Evolutionary conservation across 2,329 filamentous ascomycete species (phyloP).

Genomic region (Aspergillus novoparasiticus): DNA sequence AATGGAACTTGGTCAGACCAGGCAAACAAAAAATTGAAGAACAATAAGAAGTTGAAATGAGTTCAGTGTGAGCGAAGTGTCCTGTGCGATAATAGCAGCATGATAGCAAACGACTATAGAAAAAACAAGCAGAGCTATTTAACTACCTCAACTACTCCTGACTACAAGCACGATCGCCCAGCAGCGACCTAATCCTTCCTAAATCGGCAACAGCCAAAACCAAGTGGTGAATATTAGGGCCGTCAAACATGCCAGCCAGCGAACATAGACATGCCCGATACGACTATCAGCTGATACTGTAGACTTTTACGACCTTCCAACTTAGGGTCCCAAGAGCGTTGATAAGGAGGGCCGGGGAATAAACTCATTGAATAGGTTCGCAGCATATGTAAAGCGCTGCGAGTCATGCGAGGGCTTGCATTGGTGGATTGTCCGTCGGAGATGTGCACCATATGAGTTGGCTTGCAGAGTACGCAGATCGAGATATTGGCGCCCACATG

Average conservation of each 20-base stretch:
- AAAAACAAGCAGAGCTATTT: not conserved
- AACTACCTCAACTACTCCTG: not conserved
- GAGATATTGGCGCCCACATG: not conserved
- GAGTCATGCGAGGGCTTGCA: not conserved
- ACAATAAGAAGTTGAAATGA: no score
- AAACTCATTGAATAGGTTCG: not conserved
- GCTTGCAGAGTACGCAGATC: not conserved
- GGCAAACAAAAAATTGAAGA: not conserved
- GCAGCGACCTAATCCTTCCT: not conserved
- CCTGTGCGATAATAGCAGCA: no score
- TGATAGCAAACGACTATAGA: no score
- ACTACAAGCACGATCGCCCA: no score
- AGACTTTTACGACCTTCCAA: not conserved
- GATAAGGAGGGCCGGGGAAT: not conserved
- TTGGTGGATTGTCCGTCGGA: not conserved
- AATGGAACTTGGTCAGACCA: no score
- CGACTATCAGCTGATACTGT: not conserved
- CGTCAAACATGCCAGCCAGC: not conserved
- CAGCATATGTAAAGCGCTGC: not conserved
- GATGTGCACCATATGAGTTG: not conserved
- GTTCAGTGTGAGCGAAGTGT: no score
- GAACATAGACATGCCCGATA: not conserved
- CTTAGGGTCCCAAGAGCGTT: not conserved
- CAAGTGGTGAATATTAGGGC: not conserved
- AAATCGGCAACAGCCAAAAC: not conserved